Evolutionary conservation across 2,329 filamentous ascomycete genomes (phyloP).

Genomic region (Aspergillus tanneri): DNA sequence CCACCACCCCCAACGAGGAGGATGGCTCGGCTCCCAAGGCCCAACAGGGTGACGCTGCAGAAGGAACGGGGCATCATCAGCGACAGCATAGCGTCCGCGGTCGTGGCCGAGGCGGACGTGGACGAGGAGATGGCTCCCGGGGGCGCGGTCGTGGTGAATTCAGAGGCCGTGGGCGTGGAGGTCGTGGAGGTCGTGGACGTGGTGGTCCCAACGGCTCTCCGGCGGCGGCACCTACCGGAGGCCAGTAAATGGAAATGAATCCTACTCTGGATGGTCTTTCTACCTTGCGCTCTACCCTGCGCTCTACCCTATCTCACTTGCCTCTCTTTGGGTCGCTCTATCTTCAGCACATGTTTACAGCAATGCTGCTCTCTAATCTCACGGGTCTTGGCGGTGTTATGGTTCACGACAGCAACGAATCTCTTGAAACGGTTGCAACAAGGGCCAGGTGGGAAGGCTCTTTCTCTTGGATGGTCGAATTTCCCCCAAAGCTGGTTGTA

Average conservation of each 20-base stretch:
- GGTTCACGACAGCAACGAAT: conserved; percentile 41
- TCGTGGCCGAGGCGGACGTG: conserved; percentile 37
- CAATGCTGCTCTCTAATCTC: conserved; percentile 21
- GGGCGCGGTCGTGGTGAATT: conserved; percentile 38
- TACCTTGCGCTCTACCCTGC: conserved; percentile 8
- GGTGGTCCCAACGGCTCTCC: conserved; percentile 30
- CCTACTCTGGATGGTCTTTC: conserved; percentile 3
- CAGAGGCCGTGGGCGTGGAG: conserved; percentile 37
- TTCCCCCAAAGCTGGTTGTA: conserved; percentile 30
- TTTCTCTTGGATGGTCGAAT: conserved; percentile 16
- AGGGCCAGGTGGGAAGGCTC: conserved; percentile 11
- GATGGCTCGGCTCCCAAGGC: conserved; percentile 60
- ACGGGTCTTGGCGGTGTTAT: conserved; percentile 33
- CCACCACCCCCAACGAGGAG: conserved; percentile 76
- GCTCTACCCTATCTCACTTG: conserved; percentile 4
- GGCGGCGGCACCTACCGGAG: conserved; percentile 21
- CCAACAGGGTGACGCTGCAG: conserved; percentile 37
- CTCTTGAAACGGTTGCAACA: conserved; percentile 23
- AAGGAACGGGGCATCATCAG: conserved; percentile 35
- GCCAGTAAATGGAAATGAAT: conserved; percentile 13
- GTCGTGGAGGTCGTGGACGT: conserved; percentile 28
- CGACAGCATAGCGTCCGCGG: conserved; percentile 38
- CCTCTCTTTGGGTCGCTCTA: neutral
- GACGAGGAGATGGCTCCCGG: conserved; percentile 39
- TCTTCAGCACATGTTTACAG: conserved; percentile 14